These are phyloP conservation scores for Cyclocybe cylindracea DNA, from an alignment of 768 basidiomycete species.

Conservation along the genomic window DNA sequence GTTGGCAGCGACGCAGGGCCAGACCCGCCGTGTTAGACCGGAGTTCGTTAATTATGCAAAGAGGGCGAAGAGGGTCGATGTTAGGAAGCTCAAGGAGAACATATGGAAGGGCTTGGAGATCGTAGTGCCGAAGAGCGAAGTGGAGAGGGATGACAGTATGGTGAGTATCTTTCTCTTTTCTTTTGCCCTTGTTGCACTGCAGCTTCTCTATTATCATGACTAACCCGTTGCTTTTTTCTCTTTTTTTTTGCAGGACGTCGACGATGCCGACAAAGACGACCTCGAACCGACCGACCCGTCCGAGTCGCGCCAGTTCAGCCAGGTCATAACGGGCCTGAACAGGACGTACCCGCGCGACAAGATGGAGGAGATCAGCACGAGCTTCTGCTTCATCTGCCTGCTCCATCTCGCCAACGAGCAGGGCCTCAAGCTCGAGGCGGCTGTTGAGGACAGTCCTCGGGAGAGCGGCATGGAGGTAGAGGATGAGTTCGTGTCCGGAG, in stretches of 20 bases:
- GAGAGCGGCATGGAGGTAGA: constrained; percentile 37
- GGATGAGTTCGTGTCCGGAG: constrained; percentile 16
- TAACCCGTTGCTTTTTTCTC: not conserved
- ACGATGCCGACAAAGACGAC: constrained; percentile 32
- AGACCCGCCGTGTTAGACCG: constrained; percentile 78
- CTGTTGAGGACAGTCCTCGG: constrained; percentile 17
- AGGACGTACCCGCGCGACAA: constrained; percentile 87
- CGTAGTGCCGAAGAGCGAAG: constrained; percentile 47
- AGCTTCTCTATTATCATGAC: not conserved
- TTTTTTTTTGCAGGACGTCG: constrained; percentile 48
- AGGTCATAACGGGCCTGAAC: constrained; percentile 82
- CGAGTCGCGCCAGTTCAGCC: constrained; percentile 71
- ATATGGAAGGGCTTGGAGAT: constrained; percentile 95
- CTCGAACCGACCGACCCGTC: constrained; percentile 57
- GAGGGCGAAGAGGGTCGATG: constrained; percentile 94
- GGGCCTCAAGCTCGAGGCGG: constrained; percentile 78
- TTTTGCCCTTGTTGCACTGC: not conserved
- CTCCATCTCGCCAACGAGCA: constrained; percentile 97
- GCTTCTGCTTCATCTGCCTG: constrained; percentile 98
- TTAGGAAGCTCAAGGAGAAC: constrained; percentile 94
- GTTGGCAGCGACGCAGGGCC: constrained; percentile 75
- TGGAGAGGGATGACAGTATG: constrained; percentile 36
- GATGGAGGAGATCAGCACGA: constrained; percentile 98
- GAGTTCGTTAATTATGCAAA: constrained; percentile 94
- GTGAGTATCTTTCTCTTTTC: constrained; percentile 50